Conservation (phyloP, 1,139 yeast species). For the Geotrichum australiense region DNA sequence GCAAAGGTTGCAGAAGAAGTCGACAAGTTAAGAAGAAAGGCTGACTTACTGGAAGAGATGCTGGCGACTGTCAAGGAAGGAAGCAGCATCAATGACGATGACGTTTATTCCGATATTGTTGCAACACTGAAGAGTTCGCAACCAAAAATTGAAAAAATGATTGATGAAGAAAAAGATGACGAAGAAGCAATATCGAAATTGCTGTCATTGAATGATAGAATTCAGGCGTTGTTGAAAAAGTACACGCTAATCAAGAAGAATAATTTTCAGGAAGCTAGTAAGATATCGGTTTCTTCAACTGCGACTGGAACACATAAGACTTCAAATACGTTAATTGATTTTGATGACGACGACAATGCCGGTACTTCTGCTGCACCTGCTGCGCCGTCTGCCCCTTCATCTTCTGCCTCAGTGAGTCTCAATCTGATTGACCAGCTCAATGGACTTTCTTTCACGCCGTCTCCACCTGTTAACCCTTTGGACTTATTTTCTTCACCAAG, state of each 20-base stretch:
- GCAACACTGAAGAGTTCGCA: conserved; percentile 75
- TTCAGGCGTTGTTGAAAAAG: conserved; percentile 62
- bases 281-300: conserved; percentile 44
- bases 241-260: conserved; percentile 63
- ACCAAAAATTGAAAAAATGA: conserved; percentile 79
- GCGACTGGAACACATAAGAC: conserved; percentile 24
- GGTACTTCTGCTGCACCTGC: conserved; percentile 4
- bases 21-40: conserved; percentile 76
- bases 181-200: conserved; percentile 62
- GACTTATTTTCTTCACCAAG: conserved; percentile 4
- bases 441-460: conserved; percentile 34
- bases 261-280: conserved; percentile 52
- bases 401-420: conserved; percentile 36
- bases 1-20: conserved; percentile 80
- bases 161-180: conserved; percentile 57
- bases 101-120: conserved; percentile 69
- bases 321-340: conserved; percentile 62
- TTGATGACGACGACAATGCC: conserved; percentile 46
- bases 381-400: conserved; percentile 11
- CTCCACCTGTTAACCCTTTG: conserved; percentile 1
- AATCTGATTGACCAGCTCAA: conserved; percentile 70
- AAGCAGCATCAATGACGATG: conserved; percentile 41
- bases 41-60: conserved; percentile 90
- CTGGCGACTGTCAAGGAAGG: conserved; percentile 50
- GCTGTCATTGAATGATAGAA: conserved; percentile 65